A percentile compares a stretch with the other conserved stretches of the same genome.
These are phyloP conservation scores for Cavenderia fasciculata DNA, from an alignment of 78 protist species.

Conservation along the genomic window DNA sequence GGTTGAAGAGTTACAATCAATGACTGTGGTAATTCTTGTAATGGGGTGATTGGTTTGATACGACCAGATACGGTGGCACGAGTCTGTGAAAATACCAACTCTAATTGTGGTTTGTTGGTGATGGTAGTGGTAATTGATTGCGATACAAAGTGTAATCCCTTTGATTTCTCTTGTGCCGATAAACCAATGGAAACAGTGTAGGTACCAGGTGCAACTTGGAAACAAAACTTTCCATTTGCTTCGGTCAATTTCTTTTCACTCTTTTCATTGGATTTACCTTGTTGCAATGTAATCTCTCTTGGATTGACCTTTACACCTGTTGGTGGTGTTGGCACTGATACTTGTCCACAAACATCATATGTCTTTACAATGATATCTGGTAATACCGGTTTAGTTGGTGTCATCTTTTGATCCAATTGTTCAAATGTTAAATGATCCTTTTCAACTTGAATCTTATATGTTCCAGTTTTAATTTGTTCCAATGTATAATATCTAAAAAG, in stretches of 20 bases:
- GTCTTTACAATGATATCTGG: slow-evolving; percentile 5
- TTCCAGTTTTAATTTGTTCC: slow-evolving; percentile 13
- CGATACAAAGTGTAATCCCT: slow-evolving; percentile 35
- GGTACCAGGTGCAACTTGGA: slow-evolving; percentile 40
- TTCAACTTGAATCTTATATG: slow-evolving; percentile 26
- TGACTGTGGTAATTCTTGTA: background rate
- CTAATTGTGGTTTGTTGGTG: slow-evolving; percentile 6
- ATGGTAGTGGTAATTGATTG: slow-evolving; percentile 13
- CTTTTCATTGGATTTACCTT: background rate
- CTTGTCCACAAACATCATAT: slow-evolving; percentile 34
- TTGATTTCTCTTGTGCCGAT: slow-evolving; percentile 4
- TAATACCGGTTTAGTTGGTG: background rate
- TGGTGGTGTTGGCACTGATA: slow-evolving; percentile 23
- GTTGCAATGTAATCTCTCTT: background rate
- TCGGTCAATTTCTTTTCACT: slow-evolving; percentile 7
- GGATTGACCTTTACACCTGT: slow-evolving; percentile 41
- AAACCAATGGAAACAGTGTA: background rate
- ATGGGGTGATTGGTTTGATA: background rate
- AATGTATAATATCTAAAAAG: background rate
- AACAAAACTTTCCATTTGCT: background rate
- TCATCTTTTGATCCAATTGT: background rate
- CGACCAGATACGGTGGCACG: background rate
- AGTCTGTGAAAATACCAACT: slow-evolving; percentile 1
- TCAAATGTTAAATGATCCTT: slow-evolving; percentile 6
- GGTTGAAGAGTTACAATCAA: background rate